Percentiles rank a stretch among this genome's conserved stretches.
These are phyloP conservation scores for Exophiala oligosperma DNA, from an alignment of 2,329 filamentous ascomycete species.

Conservation along the genomic window DNA sequence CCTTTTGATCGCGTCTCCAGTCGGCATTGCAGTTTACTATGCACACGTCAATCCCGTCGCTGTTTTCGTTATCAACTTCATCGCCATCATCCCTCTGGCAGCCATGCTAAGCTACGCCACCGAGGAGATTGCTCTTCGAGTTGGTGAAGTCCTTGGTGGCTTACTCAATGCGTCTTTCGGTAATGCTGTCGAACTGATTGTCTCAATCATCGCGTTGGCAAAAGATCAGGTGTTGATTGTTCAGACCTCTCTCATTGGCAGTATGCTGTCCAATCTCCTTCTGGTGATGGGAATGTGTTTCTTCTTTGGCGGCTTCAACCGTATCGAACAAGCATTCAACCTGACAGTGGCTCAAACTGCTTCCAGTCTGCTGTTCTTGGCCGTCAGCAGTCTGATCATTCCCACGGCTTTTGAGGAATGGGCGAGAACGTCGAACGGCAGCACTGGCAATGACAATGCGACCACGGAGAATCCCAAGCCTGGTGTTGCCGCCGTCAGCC, in stretches of 20 bases:
- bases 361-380: conserved; percentile 74
- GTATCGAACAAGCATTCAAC: conserved; percentile 86
- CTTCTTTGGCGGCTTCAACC: conserved; percentile 79
- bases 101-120: conserved; percentile 85
- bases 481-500: conserved; percentile 24
- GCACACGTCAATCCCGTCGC: conserved; percentile 58
- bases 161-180: conserved; percentile 89
- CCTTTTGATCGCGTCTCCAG: conserved; percentile 61
- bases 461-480: conserved; percentile 24
- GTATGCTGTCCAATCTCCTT: conserved; percentile 86
- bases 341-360: conserved; percentile 88
- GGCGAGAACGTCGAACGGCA: conserved; percentile 38
- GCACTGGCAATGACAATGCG: conserved; percentile 5
- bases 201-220: conserved; percentile 78
- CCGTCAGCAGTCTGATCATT: conserved; percentile 80
- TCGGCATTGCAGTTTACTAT: conserved; percentile 61
- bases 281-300: conserved; percentile 91
- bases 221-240: conserved; percentile 79
- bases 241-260: conserved; percentile 88
- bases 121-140: conserved; percentile 77
- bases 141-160: conserved; percentile 83
- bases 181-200: conserved; percentile 86
- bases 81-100: conserved; percentile 88
- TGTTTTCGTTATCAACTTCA: conserved; percentile 87
- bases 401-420: conserved; percentile 79